A percentile compares a stretch with the other conserved stretches of the same genome.
These are phyloP conservation scores for Plantago major DNA, from an alignment of 257 asterid genomes.

Conservation along the genomic window DNA sequence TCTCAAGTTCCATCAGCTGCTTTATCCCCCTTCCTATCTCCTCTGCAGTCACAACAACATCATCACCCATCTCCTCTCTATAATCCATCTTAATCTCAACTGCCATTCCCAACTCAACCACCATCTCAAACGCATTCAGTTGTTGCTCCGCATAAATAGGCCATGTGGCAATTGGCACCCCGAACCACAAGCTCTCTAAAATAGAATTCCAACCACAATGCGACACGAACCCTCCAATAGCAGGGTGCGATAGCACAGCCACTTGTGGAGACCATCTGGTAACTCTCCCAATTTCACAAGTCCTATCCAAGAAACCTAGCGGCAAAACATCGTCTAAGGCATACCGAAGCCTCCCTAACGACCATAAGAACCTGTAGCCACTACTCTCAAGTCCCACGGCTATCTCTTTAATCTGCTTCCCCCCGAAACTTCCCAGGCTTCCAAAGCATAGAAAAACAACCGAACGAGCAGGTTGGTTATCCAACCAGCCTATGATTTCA, in stretches of 20 bases:
- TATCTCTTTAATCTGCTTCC: conserved; percentile 18
- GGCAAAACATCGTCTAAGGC: conserved; percentile 6
- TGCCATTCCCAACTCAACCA: background rate
- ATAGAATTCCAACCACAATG: conserved; percentile 9
- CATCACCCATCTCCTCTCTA: background rate
- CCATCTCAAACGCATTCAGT: conserved; percentile 3
- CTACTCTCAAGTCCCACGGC: conserved; percentile 18
- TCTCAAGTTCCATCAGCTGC: background rate
- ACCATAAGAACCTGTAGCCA: conserved; percentile 34
- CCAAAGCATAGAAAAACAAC: conserved; percentile 27
- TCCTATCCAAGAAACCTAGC: background rate
- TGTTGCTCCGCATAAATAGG: conserved; percentile 6
- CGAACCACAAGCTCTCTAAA: conserved; percentile 1
- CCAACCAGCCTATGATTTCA: conserved; percentile 26
- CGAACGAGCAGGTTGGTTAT: conserved; percentile 14
- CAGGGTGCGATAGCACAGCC: background rate
- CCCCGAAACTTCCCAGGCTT: conserved; percentile 10
- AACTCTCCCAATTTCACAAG: background rate
- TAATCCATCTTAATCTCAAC: conserved; percentile 5
- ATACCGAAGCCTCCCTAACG: conserved; percentile 31
- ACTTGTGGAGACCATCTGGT: conserved; percentile 1
- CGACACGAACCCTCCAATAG: conserved; percentile 8
- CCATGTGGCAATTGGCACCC: conserved; percentile 5
- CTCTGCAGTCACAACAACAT: background rate
- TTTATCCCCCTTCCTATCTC: background rate